Evolutionary conservation across 2,329 filamentous ascomycete genomes (phyloP), one percentile per base, ranked within the genome.

Genomic region (Gliomastix tumulicola): DNA sequence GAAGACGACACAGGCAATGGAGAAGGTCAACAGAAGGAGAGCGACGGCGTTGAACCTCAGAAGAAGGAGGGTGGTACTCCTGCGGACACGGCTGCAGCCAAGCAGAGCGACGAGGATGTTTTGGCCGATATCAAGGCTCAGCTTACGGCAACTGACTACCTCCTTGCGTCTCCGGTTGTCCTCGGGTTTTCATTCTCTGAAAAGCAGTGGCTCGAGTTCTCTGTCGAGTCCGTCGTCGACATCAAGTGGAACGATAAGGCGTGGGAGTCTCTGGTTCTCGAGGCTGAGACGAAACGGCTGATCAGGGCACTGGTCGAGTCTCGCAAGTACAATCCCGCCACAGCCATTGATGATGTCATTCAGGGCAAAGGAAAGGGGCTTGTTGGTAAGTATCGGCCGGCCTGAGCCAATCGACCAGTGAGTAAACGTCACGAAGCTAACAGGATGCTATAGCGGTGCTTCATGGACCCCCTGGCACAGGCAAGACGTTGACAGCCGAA

Each of bases 181-280:
- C 72, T 94, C 3, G 89, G 88, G 0, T 95, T 94, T 49, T 78
- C 86, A 1, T 94, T 95, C 55, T 79, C 77, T 2, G 87, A 94
- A 59, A 95, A 94, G 61, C 68, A 87, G 9, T 96, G 88, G 89
- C 73, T 94, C 1, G 87, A 95, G 55, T 88, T 95, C 49, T 81
- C 79, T 0, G 81, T 96, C 16, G 85, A 83, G 0, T 80, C 82
- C 1, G 74, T 95, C 43, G 74, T 76, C 31, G 84, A 94, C 5
- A 90, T 95, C 43, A 72, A 79, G 23, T 95, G 85, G 85, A 90
- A 94, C 49, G 77, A 84, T 30, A 72, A 78, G 12, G 88, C 88
- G 0, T 95, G 92, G 59, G 77, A 84, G 34, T 88, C 83, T 0
- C 68, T 95, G 21, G 87, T 95, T 1, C 68, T 95, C 0, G 67